Base-by-base conservation (phyloP, 2,329 filamentous ascomycete genomes). In the Magnaporthiopsis incrustans region DNA sequence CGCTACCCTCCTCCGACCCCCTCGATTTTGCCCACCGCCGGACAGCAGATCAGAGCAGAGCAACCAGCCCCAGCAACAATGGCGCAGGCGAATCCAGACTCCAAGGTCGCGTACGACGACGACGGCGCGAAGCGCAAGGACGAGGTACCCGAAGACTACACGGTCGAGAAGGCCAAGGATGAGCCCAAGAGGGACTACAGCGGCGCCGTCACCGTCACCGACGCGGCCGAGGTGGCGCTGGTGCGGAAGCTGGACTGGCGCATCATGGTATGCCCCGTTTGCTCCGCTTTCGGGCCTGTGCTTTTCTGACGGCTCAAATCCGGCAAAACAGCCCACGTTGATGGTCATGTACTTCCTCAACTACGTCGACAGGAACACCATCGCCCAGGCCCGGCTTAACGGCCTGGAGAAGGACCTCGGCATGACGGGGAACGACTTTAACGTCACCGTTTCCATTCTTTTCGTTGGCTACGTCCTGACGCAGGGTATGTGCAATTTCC, bases 261-360 rank as follows among this genome's bases (percentile, higher is more conserved):
- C 25, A 61, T 61, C 38, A 61, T 61, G 60, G 60, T 61, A 50
- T 7, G 26, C 2, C 12, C 60, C 25, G n/a, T 8, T 57, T 57
- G 22, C 53, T 4, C 3, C 35, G 2, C 12, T 38, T 38, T 38
- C n/a, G n/a, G n/a, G n/a, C n/a, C n/a, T 38, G 10, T 4, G 4
- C 35, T 38, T 38, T 11, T n/a, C 44, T 53, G 18, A 53, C 44
- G 38, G 15, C 2, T 22, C 18, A 15, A 15, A 1, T 44, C 15
- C 44, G 8, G 10, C 3, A 53, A 53, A 61, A 61, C 38, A 61
- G 60, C 60, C 60, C 12, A 61, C 60, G 15, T 35, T 61, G 65
- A 67, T 68, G 44, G 58, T 86, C 64, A 85, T 87, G 79, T 87
- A 87, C 68, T 83, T 87, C 66, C 74, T 87, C 73, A 88, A 87